Conservation (phyloP, 805 yeast genomes). For the Ogataea henricii region DNA sequence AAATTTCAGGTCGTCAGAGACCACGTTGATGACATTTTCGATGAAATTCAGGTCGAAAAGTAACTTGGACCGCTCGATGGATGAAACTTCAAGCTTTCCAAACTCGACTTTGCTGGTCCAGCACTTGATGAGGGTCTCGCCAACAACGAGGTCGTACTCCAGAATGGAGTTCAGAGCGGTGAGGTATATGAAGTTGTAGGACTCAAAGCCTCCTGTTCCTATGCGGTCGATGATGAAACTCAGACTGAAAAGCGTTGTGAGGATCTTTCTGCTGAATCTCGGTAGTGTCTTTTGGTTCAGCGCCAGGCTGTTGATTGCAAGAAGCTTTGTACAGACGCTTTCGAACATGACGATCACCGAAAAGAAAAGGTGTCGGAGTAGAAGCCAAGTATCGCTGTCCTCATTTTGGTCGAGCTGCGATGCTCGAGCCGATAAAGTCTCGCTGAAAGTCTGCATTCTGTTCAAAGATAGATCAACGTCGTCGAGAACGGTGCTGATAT, state of each 20-base stretch:
- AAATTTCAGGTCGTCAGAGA: constrained; percentile 38
- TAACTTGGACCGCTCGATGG: constrained; percentile 40
- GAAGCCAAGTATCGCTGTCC: constrained; percentile 24
- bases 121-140: constrained; percentile 32
- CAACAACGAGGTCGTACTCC: constrained; percentile 30
- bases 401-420: constrained; percentile 12
- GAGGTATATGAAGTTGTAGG: constrained; percentile 60
- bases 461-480: constrained; percentile 26
- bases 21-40: constrained; percentile 43
- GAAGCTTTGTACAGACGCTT: constrained; percentile 44
- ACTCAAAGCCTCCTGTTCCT: constrained; percentile 66
- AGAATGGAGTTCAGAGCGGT: constrained; percentile 46
- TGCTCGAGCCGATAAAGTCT: constrained; percentile 19
- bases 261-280: constrained; percentile 32
- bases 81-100: constrained; percentile 32
- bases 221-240: constrained; percentile 52
- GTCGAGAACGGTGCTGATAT: constrained; percentile 15
- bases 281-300: constrained; percentile 17
- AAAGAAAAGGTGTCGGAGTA: constrained; percentile 41
- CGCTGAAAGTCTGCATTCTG: constrained; percentile 36
- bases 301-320: constrained; percentile 29
- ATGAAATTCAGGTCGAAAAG: constrained; percentile 48
- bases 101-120: constrained; percentile 32
- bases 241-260: constrained; percentile 44
- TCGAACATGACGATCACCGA: constrained; percentile 52